Evolutionary conservation across 371 early-diverging fungal genomes (phyloP).

Genomic region (Circinella umbellata): DNA sequence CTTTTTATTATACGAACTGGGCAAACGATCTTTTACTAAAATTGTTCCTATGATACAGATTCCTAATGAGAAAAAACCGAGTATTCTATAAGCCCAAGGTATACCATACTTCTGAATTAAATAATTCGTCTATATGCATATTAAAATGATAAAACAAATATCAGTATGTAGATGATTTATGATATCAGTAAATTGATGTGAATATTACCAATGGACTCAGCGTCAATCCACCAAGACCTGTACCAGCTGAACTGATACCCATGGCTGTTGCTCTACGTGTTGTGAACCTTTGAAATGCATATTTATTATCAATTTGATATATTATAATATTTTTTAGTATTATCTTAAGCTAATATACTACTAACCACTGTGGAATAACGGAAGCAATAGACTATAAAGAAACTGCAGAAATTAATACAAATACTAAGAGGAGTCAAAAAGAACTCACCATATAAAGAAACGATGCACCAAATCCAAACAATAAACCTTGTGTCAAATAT

Average conservation of each 20-base stretch:
- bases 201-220: background rate
- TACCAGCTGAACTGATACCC: background rate
- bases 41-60: conserved; percentile 33
- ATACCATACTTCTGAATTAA: background rate
- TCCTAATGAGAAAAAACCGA: conserved; percentile 42
- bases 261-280: background rate
- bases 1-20: conserved; percentile 21
- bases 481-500: conserved; percentile 56
- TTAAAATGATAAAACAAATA: conserved; percentile 19
- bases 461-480: conserved; percentile 53
- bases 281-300: background rate
- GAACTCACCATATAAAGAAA: conserved; percentile 38
- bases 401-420: too few relatives aligned
- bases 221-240: background rate
- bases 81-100: conserved; percentile 35
- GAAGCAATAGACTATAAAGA: background rate
- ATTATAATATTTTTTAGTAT: background rate
- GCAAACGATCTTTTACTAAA: conserved; percentile 39
- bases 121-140: background rate
- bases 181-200: background rate
- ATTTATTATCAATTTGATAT: background rate
- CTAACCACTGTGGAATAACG: background rate
- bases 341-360: too few relatives aligned
- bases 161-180: too few relatives aligned
- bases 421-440: too few relatives aligned